These are phyloP conservation scores for Podila horticola DNA, from an alignment of 192 early-diverging fungal species.

Conservation along the genomic window DNA sequence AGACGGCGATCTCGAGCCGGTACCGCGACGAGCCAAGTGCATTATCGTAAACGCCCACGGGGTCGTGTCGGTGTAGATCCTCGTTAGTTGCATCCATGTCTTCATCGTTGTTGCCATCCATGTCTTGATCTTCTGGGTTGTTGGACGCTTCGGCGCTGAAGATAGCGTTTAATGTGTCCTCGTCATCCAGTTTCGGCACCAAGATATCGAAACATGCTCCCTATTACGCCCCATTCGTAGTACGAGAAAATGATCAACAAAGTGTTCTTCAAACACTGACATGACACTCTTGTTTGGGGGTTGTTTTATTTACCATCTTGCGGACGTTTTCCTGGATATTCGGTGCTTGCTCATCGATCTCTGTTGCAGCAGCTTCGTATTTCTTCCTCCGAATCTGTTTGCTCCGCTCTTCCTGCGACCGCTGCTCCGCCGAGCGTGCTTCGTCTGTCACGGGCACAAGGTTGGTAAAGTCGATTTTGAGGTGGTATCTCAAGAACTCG, in stretches of 20 bases:
- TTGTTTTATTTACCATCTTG: slow-evolving; percentile 45
- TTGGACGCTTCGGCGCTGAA: slow-evolving; percentile 27
- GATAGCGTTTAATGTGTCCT: slow-evolving; percentile 31
- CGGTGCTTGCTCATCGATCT: slow-evolving; percentile 52
- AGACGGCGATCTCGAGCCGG: slow-evolving; percentile 63
- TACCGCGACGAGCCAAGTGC: slow-evolving; percentile 72
- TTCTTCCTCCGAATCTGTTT: slow-evolving; percentile 42
- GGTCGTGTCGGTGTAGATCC: slow-evolving; percentile 31
- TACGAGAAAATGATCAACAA: not conserved
- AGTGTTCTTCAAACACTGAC: no score
- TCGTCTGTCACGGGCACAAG: slow-evolving; percentile 43
- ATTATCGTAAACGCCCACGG: slow-evolving; percentile 56
- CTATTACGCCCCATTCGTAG: slow-evolving; percentile 4
- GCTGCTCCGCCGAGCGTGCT: slow-evolving; percentile 38
- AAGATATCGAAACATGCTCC: slow-evolving; percentile 61
- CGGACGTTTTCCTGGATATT: slow-evolving; percentile 53
- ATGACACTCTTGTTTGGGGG: not conserved
- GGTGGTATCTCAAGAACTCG: slow-evolving; percentile 62
- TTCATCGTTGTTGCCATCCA: slow-evolving; percentile 7
- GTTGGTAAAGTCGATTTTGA: slow-evolving; percentile 46
- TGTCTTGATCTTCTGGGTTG: slow-evolving; percentile 1
- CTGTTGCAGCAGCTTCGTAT: slow-evolving; percentile 49
- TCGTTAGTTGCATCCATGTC: slow-evolving; percentile 3
- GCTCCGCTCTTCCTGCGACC: slow-evolving; percentile 40
- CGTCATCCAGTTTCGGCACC: slow-evolving; percentile 56